Conservation (phyloP, 768 basidiomycete species). For the Leccinum broughii region DNA sequence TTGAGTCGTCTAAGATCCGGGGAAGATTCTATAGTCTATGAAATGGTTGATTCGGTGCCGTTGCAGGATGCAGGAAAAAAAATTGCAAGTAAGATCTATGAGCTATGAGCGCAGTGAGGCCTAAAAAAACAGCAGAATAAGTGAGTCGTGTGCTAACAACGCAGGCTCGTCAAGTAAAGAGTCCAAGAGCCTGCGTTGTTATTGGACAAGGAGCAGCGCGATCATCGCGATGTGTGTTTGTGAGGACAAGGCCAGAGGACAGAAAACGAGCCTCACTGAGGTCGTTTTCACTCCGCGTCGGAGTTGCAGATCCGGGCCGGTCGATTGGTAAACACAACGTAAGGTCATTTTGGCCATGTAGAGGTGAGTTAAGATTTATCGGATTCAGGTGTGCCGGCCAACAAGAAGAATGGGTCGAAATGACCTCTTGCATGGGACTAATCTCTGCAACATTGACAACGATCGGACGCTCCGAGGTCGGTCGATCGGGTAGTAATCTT, state of each 20-base stretch:
- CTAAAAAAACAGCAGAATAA: not conserved
- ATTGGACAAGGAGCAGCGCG: conserved; percentile 56
- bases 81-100: conserved; percentile 3
- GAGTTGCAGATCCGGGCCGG: conserved; percentile 8
- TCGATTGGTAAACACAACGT: not conserved
- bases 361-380: not conserved
- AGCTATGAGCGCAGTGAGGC: conserved; percentile 2
- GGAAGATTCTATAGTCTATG: conserved; percentile 17
- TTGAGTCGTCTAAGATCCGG: conserved; percentile 7
- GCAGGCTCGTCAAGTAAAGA: conserved; percentile 19
- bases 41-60: not conserved
- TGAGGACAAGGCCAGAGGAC: not conserved
- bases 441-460: not conserved
- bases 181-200: conserved; percentile 46
- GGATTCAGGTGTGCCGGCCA: not conserved
- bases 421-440: not conserved
- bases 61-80: not conserved
- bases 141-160: conserved; percentile 11
- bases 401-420: not conserved
- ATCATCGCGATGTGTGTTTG: conserved; percentile 13
- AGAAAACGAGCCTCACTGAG: not conserved
- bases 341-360: not conserved
- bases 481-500: not conserved
- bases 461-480: not conserved
- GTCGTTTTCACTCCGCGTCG: conserved; percentile 12